Evolutionary conservation across 139 green algal genomes (phyloP).

Genomic region (Coelastrella sp.): DNA sequence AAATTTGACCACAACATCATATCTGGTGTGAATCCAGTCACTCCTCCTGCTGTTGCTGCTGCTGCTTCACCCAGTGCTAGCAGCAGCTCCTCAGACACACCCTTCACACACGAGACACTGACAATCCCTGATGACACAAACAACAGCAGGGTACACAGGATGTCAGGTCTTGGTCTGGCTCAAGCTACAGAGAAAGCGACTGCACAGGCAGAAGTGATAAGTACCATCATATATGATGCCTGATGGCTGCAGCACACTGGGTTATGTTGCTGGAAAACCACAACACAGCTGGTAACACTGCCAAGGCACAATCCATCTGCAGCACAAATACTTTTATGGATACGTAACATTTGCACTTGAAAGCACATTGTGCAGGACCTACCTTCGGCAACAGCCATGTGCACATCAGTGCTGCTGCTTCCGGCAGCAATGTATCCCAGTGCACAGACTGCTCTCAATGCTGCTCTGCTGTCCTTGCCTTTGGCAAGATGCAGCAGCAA

Average conservation of each 20-base stretch:
- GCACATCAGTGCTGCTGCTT: constrained; percentile 9
- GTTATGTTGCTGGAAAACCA: too few relatives aligned
- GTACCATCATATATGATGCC: too few relatives aligned
- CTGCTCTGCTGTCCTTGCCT: constrained; percentile 20
- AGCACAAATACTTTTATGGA: too few relatives aligned
- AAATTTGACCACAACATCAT: constrained; percentile 39
- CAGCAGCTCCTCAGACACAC: constrained; percentile 37
- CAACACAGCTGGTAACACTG: too few relatives aligned
- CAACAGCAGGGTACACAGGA: neutral
- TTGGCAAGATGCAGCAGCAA: constrained; percentile 5
- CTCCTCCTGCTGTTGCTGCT: constrained; percentile 31
- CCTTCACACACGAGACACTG: neutral
- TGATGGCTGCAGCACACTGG: too few relatives aligned
- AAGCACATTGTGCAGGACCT: neutral
- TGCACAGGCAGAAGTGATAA: too few relatives aligned
- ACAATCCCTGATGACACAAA: neutral
- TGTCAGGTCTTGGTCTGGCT: too few relatives aligned
- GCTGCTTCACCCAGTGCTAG: constrained; percentile 15
- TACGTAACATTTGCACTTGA: neutral
- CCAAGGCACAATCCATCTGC: too few relatives aligned
- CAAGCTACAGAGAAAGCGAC: too few relatives aligned
- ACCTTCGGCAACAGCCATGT: constrained; percentile 32
- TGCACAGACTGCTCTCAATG: neutral
- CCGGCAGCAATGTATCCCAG: neutral
- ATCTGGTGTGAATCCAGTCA: constrained; percentile 55